phyloP scores from a whole-genome alignment of 2,329 filamentous ascomycete genomes.

The Phialemonium atrogriseum region DNA sequence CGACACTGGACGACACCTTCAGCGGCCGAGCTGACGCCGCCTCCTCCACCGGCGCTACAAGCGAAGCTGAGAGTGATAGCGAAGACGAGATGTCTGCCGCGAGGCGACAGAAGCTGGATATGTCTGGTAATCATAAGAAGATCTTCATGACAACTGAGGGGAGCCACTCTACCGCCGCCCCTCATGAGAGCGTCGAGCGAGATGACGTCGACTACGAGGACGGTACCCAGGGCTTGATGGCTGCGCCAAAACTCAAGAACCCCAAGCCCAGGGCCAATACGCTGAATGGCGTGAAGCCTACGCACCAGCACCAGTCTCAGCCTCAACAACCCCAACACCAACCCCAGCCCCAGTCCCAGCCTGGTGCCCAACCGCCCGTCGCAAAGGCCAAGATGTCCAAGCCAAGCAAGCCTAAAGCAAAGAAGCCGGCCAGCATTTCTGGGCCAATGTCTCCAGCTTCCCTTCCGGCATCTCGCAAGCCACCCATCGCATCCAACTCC shows the following conservation, averaged over 20 bases:
- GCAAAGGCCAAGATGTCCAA: slow-evolving; percentile 37
- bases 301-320: slow-evolving; percentile 19
- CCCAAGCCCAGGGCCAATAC: slow-evolving; percentile 24
- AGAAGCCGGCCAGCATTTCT: slow-evolving; percentile 36
- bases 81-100: slow-evolving; percentile 53
- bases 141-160: slow-evolving; percentile 43
- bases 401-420: slow-evolving; percentile 36
- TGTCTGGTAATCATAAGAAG: slow-evolving; percentile 31
- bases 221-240: slow-evolving; percentile 25
- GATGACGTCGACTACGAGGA: slow-evolving; percentile 50
- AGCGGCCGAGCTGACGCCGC: slow-evolving; percentile 81
- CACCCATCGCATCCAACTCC: slow-evolving; percentile 56
- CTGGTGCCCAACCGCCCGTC: too few relatives aligned
- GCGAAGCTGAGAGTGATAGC: slow-evolving; percentile 63
- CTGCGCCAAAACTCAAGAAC: slow-evolving; percentile 31
- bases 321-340: too few relatives aligned
- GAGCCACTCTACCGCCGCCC: slow-evolving; percentile 43
- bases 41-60: slow-evolving; percentile 79
- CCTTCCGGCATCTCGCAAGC: slow-evolving; percentile 66
- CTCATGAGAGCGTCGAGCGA: slow-evolving; percentile 26
- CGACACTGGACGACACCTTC: slow-evolving; percentile 86
- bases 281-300: slow-evolving; percentile 29
- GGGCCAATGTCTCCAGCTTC: slow-evolving; percentile 57
- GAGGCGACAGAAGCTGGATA: slow-evolving; percentile 49
- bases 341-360: slow-evolving; percentile 23